Percentiles rank a stretch among this genome's conserved stretches.
phyloP scores from a whole-genome alignment of 163 green algal genomes.

The Chlorella variabilis region DNA sequence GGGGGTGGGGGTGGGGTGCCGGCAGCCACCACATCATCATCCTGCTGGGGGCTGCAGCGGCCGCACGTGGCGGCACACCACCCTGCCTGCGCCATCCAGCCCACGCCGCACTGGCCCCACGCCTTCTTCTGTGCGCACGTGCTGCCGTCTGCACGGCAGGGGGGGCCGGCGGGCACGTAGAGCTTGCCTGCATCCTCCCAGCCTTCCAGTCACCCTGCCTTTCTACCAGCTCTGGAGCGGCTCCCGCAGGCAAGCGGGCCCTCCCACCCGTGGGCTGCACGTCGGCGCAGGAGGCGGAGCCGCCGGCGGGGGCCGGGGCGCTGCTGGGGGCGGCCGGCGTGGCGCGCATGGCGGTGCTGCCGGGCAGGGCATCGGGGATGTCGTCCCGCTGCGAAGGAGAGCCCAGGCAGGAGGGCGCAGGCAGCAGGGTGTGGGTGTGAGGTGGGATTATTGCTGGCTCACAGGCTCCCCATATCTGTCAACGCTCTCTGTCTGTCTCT shows the following conservation, averaged over 20 bases:
- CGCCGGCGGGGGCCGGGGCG: not conserved
- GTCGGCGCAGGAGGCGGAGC: not conserved
- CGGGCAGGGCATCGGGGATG: conserved; percentile 26
- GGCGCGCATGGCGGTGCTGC: not conserved
- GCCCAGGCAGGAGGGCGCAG: too few relatives aligned
- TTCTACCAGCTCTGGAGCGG: too few relatives aligned
- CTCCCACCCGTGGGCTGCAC: conserved; percentile 26
- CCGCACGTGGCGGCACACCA: conserved; percentile 61
- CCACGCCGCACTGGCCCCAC: conserved; percentile 55
- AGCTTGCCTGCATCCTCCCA: too few relatives aligned
- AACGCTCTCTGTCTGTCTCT: too few relatives aligned
- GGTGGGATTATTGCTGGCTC: too few relatives aligned
- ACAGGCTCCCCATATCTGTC: too few relatives aligned
- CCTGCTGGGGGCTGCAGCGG: conserved; percentile 38
- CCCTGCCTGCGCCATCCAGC: conserved; percentile 48
- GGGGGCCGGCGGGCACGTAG: not conserved
- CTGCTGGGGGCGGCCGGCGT: not conserved
- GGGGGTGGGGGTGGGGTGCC: too few relatives aligned
- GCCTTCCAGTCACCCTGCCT: too few relatives aligned
- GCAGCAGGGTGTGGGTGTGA: too few relatives aligned
- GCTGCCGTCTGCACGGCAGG: conserved; percentile 41
- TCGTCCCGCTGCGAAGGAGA: conserved; percentile 6
- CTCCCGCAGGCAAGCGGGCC: too few relatives aligned
- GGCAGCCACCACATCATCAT: too few relatives aligned
- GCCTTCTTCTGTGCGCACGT: conserved; percentile 55